These are phyloP conservation scores for Thelephora aurantiotincta DNA, from an alignment of 768 basidiomycete genomes.

Conservation along the genomic window DNA sequence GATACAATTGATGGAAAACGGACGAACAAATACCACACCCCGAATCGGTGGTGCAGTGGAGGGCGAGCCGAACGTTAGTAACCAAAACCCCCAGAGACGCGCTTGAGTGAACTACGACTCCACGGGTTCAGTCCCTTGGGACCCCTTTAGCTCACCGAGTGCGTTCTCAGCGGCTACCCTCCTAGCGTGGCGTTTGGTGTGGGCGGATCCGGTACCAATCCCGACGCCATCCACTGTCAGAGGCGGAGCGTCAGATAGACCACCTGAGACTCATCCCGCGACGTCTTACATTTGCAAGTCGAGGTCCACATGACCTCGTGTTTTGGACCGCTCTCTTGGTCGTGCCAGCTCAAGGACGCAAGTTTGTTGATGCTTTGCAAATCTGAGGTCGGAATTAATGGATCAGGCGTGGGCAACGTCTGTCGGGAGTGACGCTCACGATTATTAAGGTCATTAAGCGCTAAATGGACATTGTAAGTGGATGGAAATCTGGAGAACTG, in stretches of 20 bases:
- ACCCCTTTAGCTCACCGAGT: background rate
- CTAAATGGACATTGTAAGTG: background rate
- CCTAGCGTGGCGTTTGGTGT: slow-evolving; percentile 28
- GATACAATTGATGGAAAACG: no score
- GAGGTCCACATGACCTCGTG: slow-evolving; percentile 40
- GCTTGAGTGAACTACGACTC: background rate
- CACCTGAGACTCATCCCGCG: slow-evolving; percentile 1
- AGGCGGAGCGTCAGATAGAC: slow-evolving; percentile 3
- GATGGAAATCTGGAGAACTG: background rate
- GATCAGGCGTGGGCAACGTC: background rate
- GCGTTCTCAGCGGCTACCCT: slow-evolving; percentile 8
- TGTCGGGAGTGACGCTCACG: background rate
- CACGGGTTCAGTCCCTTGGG: no score
- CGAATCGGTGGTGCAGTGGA: no score
- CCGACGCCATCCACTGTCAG: slow-evolving; percentile 35
- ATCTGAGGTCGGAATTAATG: slow-evolving; percentile 21
- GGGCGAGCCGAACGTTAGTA: no score
- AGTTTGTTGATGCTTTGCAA: slow-evolving; percentile 32
- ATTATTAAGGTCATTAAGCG: background rate
- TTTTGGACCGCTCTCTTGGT: slow-evolving; percentile 27
- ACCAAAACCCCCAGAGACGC: no score
- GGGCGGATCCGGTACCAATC: slow-evolving; percentile 33
- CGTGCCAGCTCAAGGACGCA: slow-evolving; percentile 40
- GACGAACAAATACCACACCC: no score
- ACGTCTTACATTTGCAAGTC: slow-evolving; percentile 39